A percentile compares a stretch with the other conserved stretches of the same genome.
phyloP scores from a whole-genome alignment of 1,139 yeast species.

The Blastobotrys persicus region DNA sequence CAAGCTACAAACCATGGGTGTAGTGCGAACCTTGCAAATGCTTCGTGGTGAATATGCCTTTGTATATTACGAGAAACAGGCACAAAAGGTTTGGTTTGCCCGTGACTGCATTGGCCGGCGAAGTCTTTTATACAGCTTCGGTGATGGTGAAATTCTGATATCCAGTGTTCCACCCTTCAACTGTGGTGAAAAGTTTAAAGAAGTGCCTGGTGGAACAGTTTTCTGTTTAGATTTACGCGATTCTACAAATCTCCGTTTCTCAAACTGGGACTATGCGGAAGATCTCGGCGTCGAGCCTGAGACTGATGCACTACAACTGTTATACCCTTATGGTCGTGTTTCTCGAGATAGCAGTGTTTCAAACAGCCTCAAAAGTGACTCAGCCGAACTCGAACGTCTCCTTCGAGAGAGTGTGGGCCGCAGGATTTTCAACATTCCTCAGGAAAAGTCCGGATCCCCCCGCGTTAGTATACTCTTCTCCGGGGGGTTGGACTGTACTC shows the following conservation, averaged over 20 bases:
- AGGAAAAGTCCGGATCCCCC: conserved; percentile 14
- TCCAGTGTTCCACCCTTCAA: conserved; percentile 31
- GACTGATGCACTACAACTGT: too few relatives aligned
- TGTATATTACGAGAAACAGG: conserved; percentile 48
- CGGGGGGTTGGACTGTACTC: conserved; percentile 92
- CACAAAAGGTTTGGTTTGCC: conserved; percentile 61
- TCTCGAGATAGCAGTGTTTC: conserved; percentile 1
- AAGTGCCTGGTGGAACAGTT: conserved; percentile 35
- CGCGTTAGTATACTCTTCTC: conserved; percentile 71
- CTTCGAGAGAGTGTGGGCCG: conserved; percentile 43
- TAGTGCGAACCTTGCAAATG: conserved; percentile 35
- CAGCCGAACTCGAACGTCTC: conserved; percentile 23
- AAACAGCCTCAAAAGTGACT: background rate
- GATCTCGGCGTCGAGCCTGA: background rate
- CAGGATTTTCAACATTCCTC: conserved; percentile 53
- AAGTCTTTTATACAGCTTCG: conserved; percentile 52
- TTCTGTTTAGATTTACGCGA: conserved; percentile 26
- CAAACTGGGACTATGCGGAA: conserved; percentile 16
- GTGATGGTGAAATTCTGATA: conserved; percentile 35
- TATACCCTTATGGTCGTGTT: conserved; percentile 17
- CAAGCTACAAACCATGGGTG: conserved; percentile 30
- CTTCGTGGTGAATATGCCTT: conserved; percentile 83
- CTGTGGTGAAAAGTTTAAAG: conserved; percentile 22
- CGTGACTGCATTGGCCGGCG: conserved; percentile 82
- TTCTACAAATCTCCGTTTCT: conserved; percentile 9